A percentile compares a stretch with the other conserved stretches of the same genome.
Conservation (phyloP, 202 grass and related monocot species). For the Dendrocalamus latiflorus region DNA sequence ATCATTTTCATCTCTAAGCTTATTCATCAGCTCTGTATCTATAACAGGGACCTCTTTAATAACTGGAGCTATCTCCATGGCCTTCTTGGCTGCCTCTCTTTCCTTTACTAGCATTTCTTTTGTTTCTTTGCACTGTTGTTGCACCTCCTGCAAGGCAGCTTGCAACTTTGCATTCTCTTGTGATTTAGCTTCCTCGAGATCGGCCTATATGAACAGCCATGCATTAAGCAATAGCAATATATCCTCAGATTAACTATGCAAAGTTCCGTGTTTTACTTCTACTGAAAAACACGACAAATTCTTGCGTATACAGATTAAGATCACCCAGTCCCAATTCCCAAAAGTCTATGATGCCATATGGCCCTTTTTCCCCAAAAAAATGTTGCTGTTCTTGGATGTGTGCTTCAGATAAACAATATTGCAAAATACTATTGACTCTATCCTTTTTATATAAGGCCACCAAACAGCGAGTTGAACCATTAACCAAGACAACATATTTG, state of each 20-base stretch:
- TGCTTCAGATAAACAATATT: not conserved
- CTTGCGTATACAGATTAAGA: not conserved
- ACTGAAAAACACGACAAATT: slow-evolving; percentile 19
- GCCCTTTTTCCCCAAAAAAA: not conserved
- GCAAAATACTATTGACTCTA: not conserved
- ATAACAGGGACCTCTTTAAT: slow-evolving; percentile 90
- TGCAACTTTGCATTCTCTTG: slow-evolving; percentile 91
- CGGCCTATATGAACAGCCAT: slow-evolving; percentile 48
- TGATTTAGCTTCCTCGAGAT: slow-evolving; percentile 87
- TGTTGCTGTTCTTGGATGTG: not conserved
- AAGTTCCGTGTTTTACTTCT: not conserved
- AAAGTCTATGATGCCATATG: not conserved
- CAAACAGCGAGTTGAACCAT: not conserved
- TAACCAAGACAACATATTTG: not conserved
- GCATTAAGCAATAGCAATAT: slow-evolving; percentile 9
- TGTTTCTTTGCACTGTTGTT: slow-evolving; percentile 84
- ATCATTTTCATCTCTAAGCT: slow-evolving; percentile 97
- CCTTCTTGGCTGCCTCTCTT: slow-evolving; percentile 56
- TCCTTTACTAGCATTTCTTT: slow-evolving; percentile 77
- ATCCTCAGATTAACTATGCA: not conserved
- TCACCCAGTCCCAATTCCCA: not conserved
- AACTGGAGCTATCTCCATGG: slow-evolving; percentile 56
- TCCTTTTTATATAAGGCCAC: slow-evolving; percentile 3
- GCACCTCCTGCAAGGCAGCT: slow-evolving; percentile 71
- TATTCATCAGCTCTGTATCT: slow-evolving; percentile 78